These are phyloP conservation scores for Nicotiana undulata DNA, from an alignment of 257 asterid species.

Conservation along the genomic window DNA sequence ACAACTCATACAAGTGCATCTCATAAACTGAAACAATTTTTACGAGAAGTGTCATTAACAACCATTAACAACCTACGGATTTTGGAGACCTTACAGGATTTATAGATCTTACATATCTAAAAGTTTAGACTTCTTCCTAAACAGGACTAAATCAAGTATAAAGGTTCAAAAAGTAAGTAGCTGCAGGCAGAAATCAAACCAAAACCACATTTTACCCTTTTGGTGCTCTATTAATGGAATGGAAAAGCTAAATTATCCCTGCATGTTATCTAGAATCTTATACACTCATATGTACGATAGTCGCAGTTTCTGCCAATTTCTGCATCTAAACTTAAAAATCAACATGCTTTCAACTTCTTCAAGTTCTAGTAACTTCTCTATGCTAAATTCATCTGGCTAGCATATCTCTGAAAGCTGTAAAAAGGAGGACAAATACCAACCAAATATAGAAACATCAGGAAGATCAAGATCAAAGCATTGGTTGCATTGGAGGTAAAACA, in stretches of 20 bases:
- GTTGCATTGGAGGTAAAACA: background rate
- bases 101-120: background rate
- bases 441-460: background rate
- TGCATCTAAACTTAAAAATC: background rate
- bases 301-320: background rate
- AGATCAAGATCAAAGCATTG: background rate
- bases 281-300: background rate
- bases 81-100: background rate
- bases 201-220: background rate
- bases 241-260: background rate
- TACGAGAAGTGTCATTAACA: background rate
- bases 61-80: background rate
- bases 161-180: background rate
- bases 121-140: background rate
- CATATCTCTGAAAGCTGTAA: background rate
- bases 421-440: background rate
- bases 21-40: background rate
- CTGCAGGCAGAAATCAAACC: background rate
- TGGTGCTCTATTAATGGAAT: background rate
- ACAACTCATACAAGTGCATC: background rate
- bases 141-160: background rate
- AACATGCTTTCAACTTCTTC: background rate
- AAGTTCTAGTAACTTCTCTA: background rate
- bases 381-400: background rate
- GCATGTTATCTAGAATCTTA: background rate